Evolutionary conservation across 1,284 basidiomycete species (phyloP), one percentile per base, ranked within the genome.

Genomic region (Pseudomicrostroma phylloplanum): DNA sequence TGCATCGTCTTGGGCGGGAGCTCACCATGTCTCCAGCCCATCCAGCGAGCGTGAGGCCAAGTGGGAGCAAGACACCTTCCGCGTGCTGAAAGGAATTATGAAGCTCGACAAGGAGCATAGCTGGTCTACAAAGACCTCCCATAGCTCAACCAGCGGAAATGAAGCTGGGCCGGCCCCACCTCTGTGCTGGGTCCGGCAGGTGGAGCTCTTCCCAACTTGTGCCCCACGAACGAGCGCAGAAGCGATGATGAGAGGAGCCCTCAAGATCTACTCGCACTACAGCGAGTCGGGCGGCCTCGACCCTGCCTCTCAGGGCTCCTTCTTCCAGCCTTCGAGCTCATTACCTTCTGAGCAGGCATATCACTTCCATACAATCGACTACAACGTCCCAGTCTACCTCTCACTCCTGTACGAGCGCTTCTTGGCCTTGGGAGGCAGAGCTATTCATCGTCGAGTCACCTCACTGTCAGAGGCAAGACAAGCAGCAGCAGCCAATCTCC

Each of bases 371-470:
- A 76, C 74, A 2, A 56, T 72, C 41, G 66, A 70, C 61, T 69
- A 74, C 61, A 66, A 69, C 49, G 69, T 74, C 1, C 72, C 72
- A 2, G 42, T 68, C n/a, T 76, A 76, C 54, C 69, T 70, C 40
- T 40, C 40, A 3, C 69, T 65, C 66, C 58, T 76, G 1, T 58
- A 64, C 1, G 46, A 12, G 6, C 66, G 66, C 39, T 67, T 76
- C 42, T 53, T 67, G 13, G 61, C 62, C 12, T 67, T 71, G 23
- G 72, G 71, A 4, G 74, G 71, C 2, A 60, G 65, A 0, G 54
- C 68, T 3, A 43, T 74, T 2, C 48, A 64, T 1, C 19, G 23
- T 11, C 36, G 53, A 15, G 61, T 69, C 4, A 53, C 59, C 13
- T 56, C 48, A 8, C 54, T 66, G 21, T 13, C 26, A 15, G 49